Conservation (phyloP, 75 land plant genomes). For the Sequoia sempervirens region DNA sequence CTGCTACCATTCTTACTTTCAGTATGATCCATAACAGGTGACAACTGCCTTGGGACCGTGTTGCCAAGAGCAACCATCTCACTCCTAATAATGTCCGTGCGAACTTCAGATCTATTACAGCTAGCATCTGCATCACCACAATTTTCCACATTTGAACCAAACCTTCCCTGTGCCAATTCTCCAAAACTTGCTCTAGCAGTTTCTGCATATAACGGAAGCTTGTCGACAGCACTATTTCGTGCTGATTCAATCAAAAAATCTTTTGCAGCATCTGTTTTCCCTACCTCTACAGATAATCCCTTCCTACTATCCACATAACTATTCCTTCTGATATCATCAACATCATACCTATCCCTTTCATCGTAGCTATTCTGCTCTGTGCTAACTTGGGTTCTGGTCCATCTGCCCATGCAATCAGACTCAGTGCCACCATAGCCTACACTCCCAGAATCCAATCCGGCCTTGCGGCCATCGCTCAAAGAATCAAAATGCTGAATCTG, state of each 20-base stretch:
- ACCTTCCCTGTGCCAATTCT: constrained; percentile 2
- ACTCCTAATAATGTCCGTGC: not conserved
- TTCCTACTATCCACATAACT: constrained; percentile 8
- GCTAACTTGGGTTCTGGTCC: not conserved
- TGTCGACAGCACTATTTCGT: constrained; percentile 12
- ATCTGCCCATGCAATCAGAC: not conserved
- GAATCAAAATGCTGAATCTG: not conserved
- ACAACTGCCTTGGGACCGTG: not conserved
- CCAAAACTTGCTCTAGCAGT: constrained; percentile 6
- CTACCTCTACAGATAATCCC: not conserved
- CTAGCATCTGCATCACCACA: constrained; percentile 13
- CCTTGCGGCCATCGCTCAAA: not conserved
- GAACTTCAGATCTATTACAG: constrained; percentile 4
- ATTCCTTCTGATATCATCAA: constrained; percentile 8
- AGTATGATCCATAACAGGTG: not conserved
- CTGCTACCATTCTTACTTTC: not conserved
- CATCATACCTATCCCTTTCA: constrained; percentile 8
- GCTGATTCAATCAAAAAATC: not conserved
- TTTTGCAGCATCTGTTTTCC: not conserved
- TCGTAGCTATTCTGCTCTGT: constrained; percentile 8
- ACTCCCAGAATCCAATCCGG: constrained; percentile 10
- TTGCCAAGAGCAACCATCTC: not conserved
- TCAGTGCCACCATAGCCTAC: not conserved
- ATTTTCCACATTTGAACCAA: constrained; percentile 7
- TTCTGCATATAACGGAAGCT: constrained; percentile 11